Evolutionary conservation across 192 early-diverging fungal genomes (phyloP).

Genomic region (Gaertneriomyces sp.): DNA sequence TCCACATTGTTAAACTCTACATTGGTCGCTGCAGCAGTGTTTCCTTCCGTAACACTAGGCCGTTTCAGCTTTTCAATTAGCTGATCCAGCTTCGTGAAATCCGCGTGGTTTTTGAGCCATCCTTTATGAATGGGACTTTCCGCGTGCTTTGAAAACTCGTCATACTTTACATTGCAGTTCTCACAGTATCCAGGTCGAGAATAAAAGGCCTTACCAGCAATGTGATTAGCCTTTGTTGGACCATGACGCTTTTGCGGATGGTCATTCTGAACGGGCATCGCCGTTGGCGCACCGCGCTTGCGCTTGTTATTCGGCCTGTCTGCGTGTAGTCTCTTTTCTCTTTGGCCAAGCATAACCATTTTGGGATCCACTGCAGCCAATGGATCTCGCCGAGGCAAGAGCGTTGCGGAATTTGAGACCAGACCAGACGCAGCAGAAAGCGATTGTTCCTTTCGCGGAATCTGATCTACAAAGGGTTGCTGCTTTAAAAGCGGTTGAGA

Average conservation of each 20-base stretch:
- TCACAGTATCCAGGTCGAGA: conserved; percentile 29
- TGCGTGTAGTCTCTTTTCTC: conserved; percentile 1
- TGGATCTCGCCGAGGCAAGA: conserved; percentile 1
- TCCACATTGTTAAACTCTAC: too few relatives aligned
- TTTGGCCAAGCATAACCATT: conserved; percentile 9
- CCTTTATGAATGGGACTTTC: conserved; percentile 13
- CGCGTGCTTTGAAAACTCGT: conserved; percentile 24
- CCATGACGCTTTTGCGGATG: not conserved
- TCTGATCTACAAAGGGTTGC: not conserved
- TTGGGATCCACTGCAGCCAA: not conserved
- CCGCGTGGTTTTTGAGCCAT: conserved; percentile 17
- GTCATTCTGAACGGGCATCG: too few relatives aligned
- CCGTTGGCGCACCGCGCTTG: too few relatives aligned
- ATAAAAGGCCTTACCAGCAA: conserved; percentile 30
- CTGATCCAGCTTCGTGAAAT: conserved; percentile 21
- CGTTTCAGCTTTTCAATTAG: conserved; percentile 16
- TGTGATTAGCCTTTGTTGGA: not conserved
- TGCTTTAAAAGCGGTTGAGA: not conserved
- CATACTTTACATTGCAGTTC: conserved; percentile 34
- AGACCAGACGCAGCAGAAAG: conserved; percentile 28
- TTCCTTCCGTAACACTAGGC: not conserved
- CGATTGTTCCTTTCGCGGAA: not conserved
- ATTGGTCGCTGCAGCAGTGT: too few relatives aligned
- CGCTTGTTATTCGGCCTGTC: not conserved
- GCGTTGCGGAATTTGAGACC: conserved; percentile 20